A percentile compares a stretch with the other conserved stretches of the same genome.
phyloP scores from a whole-genome alignment of 129 eudicot genomes.

The sunflower (Helianthus annuus) region DNA sequence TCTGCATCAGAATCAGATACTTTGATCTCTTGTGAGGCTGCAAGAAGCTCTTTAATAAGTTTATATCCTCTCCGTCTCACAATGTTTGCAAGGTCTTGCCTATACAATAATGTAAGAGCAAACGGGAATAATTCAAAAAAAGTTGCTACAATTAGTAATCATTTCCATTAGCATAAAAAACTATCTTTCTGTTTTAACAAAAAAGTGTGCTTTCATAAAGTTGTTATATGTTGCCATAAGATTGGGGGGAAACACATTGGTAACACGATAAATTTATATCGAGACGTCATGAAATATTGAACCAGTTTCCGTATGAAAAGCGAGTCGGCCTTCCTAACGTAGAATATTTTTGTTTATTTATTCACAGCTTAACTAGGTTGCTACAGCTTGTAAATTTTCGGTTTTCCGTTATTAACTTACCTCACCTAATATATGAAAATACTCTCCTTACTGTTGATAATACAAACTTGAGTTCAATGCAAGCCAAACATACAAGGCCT shows the following conservation, averaged over 20 bases:
- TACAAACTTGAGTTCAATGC: slow-evolving; percentile 18
- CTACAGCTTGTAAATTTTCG: neutral
- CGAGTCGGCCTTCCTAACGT: neutral
- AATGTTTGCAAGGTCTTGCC: slow-evolving; percentile 91
- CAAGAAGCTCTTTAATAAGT: slow-evolving; percentile 67
- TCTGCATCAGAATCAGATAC: slow-evolving; percentile 33
- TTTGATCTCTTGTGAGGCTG: slow-evolving; percentile 38
- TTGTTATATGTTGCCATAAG: neutral
- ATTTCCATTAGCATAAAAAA: slow-evolving; percentile 11
- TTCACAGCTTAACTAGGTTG: neutral
- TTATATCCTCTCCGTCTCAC: slow-evolving; percentile 96
- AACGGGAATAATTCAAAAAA: slow-evolving; percentile 11
- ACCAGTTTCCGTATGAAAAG: neutral
- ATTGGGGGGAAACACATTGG: slow-evolving; percentile 1
- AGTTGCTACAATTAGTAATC: neutral
- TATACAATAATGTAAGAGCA: slow-evolving; percentile 28
- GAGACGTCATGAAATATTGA: neutral
- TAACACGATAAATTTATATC: neutral
- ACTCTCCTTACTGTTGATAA: neutral
- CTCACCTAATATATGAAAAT: too few species aligned
- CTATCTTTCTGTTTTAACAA: neutral
- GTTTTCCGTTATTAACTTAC: too few species aligned
- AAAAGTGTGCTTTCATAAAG: neutral
- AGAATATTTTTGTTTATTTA: neutral
- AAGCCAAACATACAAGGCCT: slow-evolving; percentile 21